These are phyloP conservation scores for Solanum boliviense DNA, from an alignment of 257 asterid species.

Conservation along the genomic window DNA sequence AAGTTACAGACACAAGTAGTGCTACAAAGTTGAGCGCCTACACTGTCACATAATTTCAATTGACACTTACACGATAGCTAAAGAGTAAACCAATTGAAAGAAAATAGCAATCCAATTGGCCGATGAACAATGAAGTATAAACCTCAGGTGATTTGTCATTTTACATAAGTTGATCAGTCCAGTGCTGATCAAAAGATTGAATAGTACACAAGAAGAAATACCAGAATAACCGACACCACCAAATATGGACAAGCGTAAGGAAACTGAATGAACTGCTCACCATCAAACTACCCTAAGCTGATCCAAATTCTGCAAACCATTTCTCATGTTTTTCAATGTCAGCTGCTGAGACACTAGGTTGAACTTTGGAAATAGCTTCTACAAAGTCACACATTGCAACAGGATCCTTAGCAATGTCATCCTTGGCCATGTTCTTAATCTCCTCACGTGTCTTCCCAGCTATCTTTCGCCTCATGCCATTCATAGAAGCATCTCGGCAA, in stretches of 20 bases:
- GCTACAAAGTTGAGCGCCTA: neutral
- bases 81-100: neutral
- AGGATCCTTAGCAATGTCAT: slow-evolving; percentile 85
- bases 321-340: slow-evolving; percentile 93
- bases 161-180: neutral
- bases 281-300: slow-evolving; percentile 28
- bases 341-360: slow-evolving; percentile 88
- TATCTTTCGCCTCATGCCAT: slow-evolving; percentile 84
- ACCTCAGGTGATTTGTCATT: neutral
- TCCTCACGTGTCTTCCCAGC: slow-evolving; percentile 84
- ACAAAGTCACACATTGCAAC: slow-evolving; percentile 88
- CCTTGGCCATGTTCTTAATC: slow-evolving; percentile 86
- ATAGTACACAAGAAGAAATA: neutral
- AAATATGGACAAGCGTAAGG: neutral
- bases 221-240: neutral
- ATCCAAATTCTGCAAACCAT: slow-evolving; percentile 91
- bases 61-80: neutral
- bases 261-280: neutral
- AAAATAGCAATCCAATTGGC: neutral
- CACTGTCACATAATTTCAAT: neutral
- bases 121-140: neutral
- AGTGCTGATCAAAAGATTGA: neutral
- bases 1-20: neutral
- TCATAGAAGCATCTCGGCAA: slow-evolving; percentile 86
- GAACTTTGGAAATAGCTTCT: slow-evolving; percentile 85